These are phyloP conservation scores for Lepraria neglecta DNA, from an alignment of 495 filamentous ascomycete species.

Conservation along the genomic window DNA sequence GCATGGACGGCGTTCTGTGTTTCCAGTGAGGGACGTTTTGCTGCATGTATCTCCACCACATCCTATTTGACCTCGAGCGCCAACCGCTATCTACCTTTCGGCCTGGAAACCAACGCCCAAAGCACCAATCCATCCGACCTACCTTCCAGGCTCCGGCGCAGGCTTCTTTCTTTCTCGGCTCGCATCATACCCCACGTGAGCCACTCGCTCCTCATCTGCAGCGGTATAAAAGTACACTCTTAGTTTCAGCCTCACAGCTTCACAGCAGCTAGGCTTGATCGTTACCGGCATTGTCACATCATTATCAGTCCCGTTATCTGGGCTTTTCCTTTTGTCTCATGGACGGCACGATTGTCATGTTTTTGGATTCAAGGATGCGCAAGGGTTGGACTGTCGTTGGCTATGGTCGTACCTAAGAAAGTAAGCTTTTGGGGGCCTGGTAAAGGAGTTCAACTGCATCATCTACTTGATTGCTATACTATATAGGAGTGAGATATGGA, in stretches of 20 bases:
- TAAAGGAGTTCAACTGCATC: no score
- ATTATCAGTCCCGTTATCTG: neutral
- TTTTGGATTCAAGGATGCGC: slow-evolving; percentile 1
- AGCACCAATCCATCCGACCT: no score
- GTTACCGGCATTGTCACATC: slow-evolving; percentile 2
- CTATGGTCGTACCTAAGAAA: neutral
- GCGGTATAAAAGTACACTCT: slow-evolving; percentile 10
- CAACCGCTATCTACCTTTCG: no score
- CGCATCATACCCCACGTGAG: neutral
- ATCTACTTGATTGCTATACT: neutral
- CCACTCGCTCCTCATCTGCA: slow-evolving; percentile 1
- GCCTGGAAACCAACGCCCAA: no score
- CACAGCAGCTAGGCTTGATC: neutral
- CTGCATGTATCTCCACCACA: neutral
- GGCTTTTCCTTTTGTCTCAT: neutral
- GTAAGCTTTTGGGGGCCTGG: neutral
- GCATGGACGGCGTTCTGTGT: neutral
- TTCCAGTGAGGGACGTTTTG: neutral
- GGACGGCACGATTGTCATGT: slow-evolving; percentile 16
- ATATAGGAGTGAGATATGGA: neutral
- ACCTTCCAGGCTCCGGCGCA: no score
- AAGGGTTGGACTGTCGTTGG: neutral
- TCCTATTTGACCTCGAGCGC: neutral
- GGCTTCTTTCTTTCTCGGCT: no score
- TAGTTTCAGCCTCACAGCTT: neutral